A percentile compares a stretch with the other conserved stretches of the same genome.
Conservation (phyloP, 177 flowering plant genomes). For the Vitis hybrid region DNA sequence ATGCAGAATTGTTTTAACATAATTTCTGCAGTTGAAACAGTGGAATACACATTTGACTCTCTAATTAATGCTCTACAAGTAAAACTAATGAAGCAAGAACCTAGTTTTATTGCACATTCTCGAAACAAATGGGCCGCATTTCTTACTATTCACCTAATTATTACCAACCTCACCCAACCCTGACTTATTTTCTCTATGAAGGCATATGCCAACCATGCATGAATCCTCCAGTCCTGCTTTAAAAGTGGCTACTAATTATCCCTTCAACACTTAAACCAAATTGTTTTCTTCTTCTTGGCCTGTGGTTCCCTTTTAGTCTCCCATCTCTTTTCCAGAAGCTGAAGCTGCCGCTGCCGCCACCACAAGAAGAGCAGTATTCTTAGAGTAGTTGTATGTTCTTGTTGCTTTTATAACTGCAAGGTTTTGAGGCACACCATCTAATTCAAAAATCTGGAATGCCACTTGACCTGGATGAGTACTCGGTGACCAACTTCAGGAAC, state of each 20-base stretch:
- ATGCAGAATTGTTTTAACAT: neutral
- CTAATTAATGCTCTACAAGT: conserved; percentile 20
- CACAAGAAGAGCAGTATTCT: neutral
- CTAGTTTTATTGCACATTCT: conserved; percentile 16
- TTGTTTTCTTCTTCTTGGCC: neutral
- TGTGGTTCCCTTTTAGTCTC: no score
- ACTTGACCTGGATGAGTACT: conserved; percentile 85
- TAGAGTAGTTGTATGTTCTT: conserved; percentile 5
- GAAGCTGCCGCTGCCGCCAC: no score
- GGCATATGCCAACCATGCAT: conserved; percentile 11
- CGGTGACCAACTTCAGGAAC: conserved; percentile 86
- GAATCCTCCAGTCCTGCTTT: conserved; percentile 1
- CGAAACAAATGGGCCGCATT: conserved; percentile 8
- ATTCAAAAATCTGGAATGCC: conserved; percentile 66
- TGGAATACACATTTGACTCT: neutral
- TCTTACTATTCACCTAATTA: conserved; percentile 5
- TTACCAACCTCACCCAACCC: conserved; percentile 2
- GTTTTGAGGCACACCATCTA: conserved; percentile 18
- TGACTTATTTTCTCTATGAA: conserved; percentile 8
- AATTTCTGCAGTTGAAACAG: neutral
- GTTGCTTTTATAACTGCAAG: conserved; percentile 4
- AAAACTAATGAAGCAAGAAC: conserved; percentile 5
- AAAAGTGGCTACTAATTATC: conserved; percentile 11
- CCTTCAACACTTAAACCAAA: conserved; percentile 2
- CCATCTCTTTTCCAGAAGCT: neutral